A percentile compares a stretch with the other conserved stretches of the same genome.
Conservation (phyloP, 2,329 filamentous ascomycete genomes). For the Zarea fungicola region DNA sequence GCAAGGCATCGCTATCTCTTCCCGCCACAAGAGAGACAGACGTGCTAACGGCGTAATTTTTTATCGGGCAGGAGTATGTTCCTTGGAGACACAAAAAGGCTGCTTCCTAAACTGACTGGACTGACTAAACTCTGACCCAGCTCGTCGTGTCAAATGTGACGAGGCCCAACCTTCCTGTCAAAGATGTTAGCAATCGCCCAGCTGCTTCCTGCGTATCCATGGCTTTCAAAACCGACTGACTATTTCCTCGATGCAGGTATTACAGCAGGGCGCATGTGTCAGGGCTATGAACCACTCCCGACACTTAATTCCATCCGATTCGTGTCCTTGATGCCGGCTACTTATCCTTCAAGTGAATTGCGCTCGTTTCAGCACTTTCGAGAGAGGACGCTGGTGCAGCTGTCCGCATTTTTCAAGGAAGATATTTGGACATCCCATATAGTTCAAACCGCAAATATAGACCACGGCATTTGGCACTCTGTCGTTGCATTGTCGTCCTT, state of each 20-base stretch:
- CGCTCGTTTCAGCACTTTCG: slow-evolving; percentile 12
- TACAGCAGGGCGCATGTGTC: slow-evolving; percentile 8
- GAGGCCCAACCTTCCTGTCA: slow-evolving; percentile 11
- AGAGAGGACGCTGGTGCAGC: slow-evolving; percentile 8
- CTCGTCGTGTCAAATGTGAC: slow-evolving; percentile 11
- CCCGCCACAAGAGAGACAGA: no score
- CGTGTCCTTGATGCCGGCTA: not conserved
- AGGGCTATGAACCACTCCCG: slow-evolving; percentile 7
- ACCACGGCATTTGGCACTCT: slow-evolving; percentile 9
- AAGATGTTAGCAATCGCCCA: slow-evolving; percentile 8
- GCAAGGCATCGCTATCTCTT: no score
- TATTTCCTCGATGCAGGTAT: not conserved
- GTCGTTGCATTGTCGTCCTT: slow-evolving; percentile 7
- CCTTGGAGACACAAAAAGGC: no score
- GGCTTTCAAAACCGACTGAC: not conserved
- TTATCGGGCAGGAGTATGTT: not conserved
- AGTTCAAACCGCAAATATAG: slow-evolving; percentile 2
- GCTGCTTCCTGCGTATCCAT: not conserved
- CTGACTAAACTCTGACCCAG: not conserved
- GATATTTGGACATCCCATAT: slow-evolving; percentile 9
- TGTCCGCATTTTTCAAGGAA: slow-evolving; percentile 7
- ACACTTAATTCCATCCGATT: slow-evolving; percentile 6
- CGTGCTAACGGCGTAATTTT: no score
- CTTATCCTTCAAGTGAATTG: slow-evolving; percentile 4
- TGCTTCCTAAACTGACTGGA: not conserved